Base-by-base conservation (phyloP, 495 filamentous ascomycete genomes). In the Neurospora intermedia region DNA sequence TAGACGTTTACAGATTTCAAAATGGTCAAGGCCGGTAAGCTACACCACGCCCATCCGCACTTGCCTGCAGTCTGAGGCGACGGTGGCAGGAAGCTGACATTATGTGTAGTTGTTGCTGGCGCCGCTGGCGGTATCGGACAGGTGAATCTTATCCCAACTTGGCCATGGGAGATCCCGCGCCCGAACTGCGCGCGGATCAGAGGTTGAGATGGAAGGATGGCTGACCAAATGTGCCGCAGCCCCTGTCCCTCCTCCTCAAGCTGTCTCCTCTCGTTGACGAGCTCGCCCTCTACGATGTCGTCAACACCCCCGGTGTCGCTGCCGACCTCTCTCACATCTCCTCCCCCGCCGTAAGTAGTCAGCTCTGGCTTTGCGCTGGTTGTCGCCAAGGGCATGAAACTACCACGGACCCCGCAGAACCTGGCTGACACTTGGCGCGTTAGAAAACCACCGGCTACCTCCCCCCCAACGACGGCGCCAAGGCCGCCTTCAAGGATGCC, bases 61-160 rank as follows among this genome's bases (percentile, higher is more conserved):
- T 9, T 27, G 13, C 31, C 54, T 66, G 54, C 27, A 48, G 74
- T 72, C 77, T 73, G 43, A n/a, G 39, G 54, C 39, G n/a, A 72
- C 23, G 13, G 42, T 10, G 27, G 11, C n/a, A 43, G n/a, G 31
- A 69, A 41, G 69, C 80, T 88, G 74, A 87, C 74, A 66, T 66
- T 46, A 45, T 20, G 72, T 42, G 74, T 72, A 96, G 94, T 93
- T 84, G 95, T 99, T 86, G 92, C 94, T 81, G 96, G 96, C 79
- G 96, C 96, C 79, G 91, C 96, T 81, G 96, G 96, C 85, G 96
- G 96, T 85, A 98, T 99, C 89, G 96, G 96, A 84, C 96, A 99
- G 89, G 96, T 97, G 78, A 74, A 72, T 43, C 70, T 62, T 43
- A 43, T 45, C 39, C 41, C 43, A 45, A 45, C 40, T 40, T 35